Evolutionary conservation across 371 early-diverging fungal genomes (phyloP).

Genomic region (Apophysomyces trapeziformis): DNA sequence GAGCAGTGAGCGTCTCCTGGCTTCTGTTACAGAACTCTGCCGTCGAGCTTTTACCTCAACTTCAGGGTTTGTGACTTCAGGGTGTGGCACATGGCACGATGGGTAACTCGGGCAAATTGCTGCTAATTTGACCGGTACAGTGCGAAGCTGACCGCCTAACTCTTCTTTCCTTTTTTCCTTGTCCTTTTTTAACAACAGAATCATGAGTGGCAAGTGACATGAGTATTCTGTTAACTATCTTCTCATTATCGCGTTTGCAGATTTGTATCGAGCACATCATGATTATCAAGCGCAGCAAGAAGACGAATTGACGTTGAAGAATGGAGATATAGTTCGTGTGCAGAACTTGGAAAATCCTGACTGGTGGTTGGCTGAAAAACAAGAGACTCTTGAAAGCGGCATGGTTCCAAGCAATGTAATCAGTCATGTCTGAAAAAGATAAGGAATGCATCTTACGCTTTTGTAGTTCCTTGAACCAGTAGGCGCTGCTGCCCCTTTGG

Average conservation of each 20-base stretch:
- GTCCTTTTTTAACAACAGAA: neutral
- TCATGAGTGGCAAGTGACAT: constrained; percentile 6
- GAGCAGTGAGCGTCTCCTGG: no score
- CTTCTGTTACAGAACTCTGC: no score
- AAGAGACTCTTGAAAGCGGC: constrained; percentile 50
- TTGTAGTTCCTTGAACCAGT: neutral
- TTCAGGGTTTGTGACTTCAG: neutral
- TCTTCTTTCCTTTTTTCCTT: neutral
- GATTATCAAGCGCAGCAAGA: constrained; percentile 51
- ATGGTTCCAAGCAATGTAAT: constrained; percentile 70
- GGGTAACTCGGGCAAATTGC: neutral
- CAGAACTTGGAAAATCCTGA: constrained; percentile 48
- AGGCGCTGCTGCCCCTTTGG: neutral
- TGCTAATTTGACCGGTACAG: neutral
- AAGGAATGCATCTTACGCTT: neutral
- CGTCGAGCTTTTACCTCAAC: no score
- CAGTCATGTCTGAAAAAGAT: neutral
- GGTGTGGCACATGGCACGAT: neutral
- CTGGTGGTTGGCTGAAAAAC: constrained; percentile 67
- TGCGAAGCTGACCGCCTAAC: neutral
- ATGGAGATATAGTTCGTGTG: constrained; percentile 60
- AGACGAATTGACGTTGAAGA: constrained; percentile 62
- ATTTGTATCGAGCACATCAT: constrained; percentile 27
- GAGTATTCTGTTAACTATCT: neutral
- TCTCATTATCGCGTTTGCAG: neutral